phyloP scores from a whole-genome alignment of 306 rosid species.

The Pterocarpus santalinus region DNA sequence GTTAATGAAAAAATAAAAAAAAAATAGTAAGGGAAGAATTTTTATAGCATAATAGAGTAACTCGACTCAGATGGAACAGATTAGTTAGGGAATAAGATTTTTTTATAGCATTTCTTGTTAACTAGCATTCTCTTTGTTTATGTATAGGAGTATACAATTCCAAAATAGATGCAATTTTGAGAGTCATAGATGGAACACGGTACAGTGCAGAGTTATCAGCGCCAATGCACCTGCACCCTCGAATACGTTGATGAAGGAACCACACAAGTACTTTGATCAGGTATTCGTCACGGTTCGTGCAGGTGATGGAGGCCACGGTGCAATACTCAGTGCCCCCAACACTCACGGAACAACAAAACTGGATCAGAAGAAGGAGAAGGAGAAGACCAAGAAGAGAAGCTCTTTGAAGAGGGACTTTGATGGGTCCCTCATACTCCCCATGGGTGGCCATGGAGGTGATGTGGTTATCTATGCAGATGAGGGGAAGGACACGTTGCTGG shows the following conservation, averaged over 20 bases:
- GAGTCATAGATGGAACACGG: conserved; percentile 6
- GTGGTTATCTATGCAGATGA: conserved; percentile 90
- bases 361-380: conserved; percentile 46
- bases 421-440: conserved; percentile 80
- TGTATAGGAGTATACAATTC: conserved; percentile 5
- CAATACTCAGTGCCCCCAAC: conserved; percentile 49
- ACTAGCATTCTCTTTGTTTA: background rate
- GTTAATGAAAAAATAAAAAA: too few species aligned
- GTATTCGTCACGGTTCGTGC: conserved; percentile 81
- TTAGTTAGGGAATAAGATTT: too few species aligned
- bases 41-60: too few species aligned
- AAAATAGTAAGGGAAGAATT: too few species aligned
- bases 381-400: conserved; percentile 59
- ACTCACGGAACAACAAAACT: conserved; percentile 48
- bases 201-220: conserved; percentile 39
- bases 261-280: conserved; percentile 92
- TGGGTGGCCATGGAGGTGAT: conserved; percentile 91
- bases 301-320: conserved; percentile 94
- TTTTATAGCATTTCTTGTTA: background rate
- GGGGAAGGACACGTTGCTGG: conserved; percentile 69
- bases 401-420: conserved; percentile 81
- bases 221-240: conserved; percentile 28
- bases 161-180: conserved; percentile 3
- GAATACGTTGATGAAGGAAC: conserved; percentile 59
- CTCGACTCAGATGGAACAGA: too few species aligned